phyloP scores from a whole-genome alignment of 345 rosid species.

The Draba incana region DNA sequence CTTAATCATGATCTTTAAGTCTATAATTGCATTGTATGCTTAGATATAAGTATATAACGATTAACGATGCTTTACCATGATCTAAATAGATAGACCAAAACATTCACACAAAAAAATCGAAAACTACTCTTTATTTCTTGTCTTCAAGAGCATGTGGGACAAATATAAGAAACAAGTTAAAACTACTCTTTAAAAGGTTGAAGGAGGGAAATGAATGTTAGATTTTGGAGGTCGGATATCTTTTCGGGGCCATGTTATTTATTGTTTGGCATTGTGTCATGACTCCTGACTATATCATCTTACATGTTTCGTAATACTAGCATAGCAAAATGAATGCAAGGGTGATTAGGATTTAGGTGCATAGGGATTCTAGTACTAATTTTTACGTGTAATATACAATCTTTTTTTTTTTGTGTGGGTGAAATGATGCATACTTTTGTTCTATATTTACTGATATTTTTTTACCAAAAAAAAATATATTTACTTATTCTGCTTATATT shows the following conservation, averaged over 20 bases:
- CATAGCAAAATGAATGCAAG: too few species aligned
- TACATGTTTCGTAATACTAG: not conserved
- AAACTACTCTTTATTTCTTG: not conserved
- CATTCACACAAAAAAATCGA: not conserved
- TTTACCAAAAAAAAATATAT: too few species aligned
- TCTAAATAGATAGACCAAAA: slow-evolving; percentile 7
- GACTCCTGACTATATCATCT: too few species aligned
- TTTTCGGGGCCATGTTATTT: slow-evolving; percentile 23
- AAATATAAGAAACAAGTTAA: not conserved
- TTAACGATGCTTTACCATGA: not conserved
- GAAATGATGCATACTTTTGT: slow-evolving; percentile 8
- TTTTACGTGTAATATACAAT: too few species aligned
- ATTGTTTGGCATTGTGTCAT: not conserved
- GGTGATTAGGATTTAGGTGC: too few species aligned
- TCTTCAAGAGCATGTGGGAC: not conserved
- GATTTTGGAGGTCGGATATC: slow-evolving; percentile 23
- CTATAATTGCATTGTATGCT: not conserved
- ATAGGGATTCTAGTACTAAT: too few species aligned
- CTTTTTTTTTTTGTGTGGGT: not conserved
- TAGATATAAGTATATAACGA: not conserved
- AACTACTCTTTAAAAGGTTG: too few species aligned
- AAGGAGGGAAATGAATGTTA: not conserved
- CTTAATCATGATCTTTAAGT: too few species aligned
- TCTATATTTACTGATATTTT: not conserved
- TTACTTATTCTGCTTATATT: not conserved